Conservation (phyloP, 495 filamentous ascomycete genomes). For the Aspergillus nidulans region DNA sequence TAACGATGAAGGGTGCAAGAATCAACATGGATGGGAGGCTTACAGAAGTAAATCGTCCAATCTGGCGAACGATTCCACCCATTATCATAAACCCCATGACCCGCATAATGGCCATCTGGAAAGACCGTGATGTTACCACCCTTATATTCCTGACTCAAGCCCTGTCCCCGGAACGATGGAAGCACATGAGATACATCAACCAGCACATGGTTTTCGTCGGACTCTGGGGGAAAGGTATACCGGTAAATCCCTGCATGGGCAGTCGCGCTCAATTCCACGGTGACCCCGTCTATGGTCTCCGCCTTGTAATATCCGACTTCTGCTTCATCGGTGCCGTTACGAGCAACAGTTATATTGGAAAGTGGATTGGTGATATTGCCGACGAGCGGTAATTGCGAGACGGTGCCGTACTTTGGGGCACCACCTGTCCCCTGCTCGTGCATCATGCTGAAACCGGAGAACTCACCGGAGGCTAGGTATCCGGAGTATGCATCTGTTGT, state of each 20-base stretch:
- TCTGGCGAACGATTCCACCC: constrained; percentile 56
- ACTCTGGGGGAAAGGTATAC: constrained; percentile 52
- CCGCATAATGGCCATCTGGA: constrained; percentile 55
- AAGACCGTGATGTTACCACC: constrained; percentile 56
- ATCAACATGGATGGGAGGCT: background rate
- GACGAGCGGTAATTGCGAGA: constrained; percentile 60
- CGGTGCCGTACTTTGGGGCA: constrained; percentile 67
- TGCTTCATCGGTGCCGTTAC: constrained; percentile 47
- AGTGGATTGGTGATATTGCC: constrained; percentile 54
- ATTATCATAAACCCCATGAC: constrained; percentile 60
- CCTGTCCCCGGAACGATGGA: constrained; percentile 55
- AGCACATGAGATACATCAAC: constrained; percentile 71
- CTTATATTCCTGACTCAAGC: constrained; percentile 60
- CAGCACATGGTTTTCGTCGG: constrained; percentile 44
- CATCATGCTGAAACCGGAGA: constrained; percentile 69
- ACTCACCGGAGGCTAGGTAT: constrained; percentile 52
- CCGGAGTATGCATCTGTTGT: constrained; percentile 64
- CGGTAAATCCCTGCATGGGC: constrained; percentile 60
- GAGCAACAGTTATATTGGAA: constrained; percentile 48
- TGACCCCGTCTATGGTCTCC: constrained; percentile 46
- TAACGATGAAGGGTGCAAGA: background rate
- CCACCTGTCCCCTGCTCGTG: constrained; percentile 74
- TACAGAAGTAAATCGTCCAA: constrained; percentile 68
- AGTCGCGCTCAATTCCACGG: constrained; percentile 57
- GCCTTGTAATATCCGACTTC: constrained; percentile 64